Evolutionary conservation across 1,139 yeast species (phyloP).

Genomic region (Scheffersomyces insectosa): DNA sequence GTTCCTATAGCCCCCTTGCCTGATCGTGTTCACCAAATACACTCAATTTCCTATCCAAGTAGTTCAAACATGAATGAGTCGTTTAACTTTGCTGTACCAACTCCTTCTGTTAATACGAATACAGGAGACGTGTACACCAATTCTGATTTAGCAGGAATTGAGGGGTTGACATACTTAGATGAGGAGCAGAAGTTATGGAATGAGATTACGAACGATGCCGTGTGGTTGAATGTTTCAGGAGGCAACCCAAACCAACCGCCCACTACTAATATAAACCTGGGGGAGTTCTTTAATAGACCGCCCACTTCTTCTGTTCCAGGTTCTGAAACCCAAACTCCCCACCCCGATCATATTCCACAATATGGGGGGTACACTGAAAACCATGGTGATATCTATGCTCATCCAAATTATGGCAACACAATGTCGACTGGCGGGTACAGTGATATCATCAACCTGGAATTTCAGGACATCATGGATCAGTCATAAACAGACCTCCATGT

Average conservation of each 20-base stretch:
- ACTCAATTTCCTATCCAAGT: conserved; percentile 1
- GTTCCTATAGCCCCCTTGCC: background rate
- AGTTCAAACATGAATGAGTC: conserved; percentile 8
- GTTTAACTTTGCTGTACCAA: conserved; percentile 5
- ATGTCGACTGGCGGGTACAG: conserved; percentile 29
- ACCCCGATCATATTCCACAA: background rate
- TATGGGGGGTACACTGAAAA: background rate
- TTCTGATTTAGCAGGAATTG: conserved; percentile 43
- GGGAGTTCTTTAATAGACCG: conserved; percentile 8
- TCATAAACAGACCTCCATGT: background rate
- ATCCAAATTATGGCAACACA: background rate
- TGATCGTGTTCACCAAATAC: conserved; percentile 2
- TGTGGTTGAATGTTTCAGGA: conserved; percentile 52
- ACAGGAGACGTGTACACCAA: conserved; percentile 31
- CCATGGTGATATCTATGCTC: conserved; percentile 4
- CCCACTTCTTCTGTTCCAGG: background rate
- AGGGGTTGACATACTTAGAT: conserved; percentile 44
- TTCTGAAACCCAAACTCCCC: background rate
- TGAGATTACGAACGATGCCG: conserved; percentile 73
- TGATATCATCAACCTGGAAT: conserved; percentile 42
- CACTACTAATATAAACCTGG: conserved; percentile 3
- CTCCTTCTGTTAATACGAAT: conserved; percentile 1
- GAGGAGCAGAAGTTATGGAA: conserved; percentile 72
- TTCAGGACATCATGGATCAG: conserved; percentile 34
- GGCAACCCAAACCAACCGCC: conserved; percentile 23